Percentiles rank a stretch among this genome's conserved stretches.
These are phyloP conservation scores for Rhodotorula sp. DNA, from an alignment of 1,284 basidiomycete genomes.

Conservation along the genomic window DNA sequence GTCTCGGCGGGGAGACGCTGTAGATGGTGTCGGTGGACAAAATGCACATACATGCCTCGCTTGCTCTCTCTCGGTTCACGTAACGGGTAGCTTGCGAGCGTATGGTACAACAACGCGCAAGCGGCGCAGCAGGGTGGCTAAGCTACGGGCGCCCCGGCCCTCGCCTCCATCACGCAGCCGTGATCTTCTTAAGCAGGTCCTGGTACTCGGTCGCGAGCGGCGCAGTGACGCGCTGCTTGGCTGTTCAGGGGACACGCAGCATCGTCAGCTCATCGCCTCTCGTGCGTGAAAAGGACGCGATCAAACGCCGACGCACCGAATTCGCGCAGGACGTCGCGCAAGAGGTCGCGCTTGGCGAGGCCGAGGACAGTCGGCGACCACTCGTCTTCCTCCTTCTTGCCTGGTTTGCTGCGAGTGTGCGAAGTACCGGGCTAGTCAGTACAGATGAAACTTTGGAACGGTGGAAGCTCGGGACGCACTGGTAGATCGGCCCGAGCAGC, in stretches of 20 bases:
- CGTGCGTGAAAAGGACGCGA: neutral
- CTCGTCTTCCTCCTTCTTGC: conserved; percentile 54
- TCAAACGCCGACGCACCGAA: conserved; percentile 60
- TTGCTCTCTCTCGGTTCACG: too few species aligned
- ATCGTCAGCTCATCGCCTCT: neutral
- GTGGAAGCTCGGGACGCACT: conserved; percentile 19
- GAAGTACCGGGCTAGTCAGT: neutral
- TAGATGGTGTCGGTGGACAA: neutral
- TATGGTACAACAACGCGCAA: too few species aligned
- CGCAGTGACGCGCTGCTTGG: conserved; percentile 67
- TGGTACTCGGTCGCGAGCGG: conserved; percentile 76
- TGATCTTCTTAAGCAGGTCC: conserved; percentile 61
- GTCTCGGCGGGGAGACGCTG: neutral
- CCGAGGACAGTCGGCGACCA: conserved; percentile 71
- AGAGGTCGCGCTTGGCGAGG: conserved; percentile 71
- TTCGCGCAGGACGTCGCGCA: conserved; percentile 72
- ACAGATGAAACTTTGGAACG: too few species aligned
- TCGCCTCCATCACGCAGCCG: conserved; percentile 1
- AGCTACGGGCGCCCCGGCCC: neutral
- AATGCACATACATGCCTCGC: neutral
- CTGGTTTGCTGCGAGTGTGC: conserved; percentile 62
- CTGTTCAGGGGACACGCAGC: conserved; percentile 52
- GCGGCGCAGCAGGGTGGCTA: too few species aligned
- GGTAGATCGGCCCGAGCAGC: conserved; percentile 80
- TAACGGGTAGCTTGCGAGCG: too few species aligned